Evolutionary conservation across 345 rosid genomes (phyloP).

Genomic region (Brassica nigra): DNA sequence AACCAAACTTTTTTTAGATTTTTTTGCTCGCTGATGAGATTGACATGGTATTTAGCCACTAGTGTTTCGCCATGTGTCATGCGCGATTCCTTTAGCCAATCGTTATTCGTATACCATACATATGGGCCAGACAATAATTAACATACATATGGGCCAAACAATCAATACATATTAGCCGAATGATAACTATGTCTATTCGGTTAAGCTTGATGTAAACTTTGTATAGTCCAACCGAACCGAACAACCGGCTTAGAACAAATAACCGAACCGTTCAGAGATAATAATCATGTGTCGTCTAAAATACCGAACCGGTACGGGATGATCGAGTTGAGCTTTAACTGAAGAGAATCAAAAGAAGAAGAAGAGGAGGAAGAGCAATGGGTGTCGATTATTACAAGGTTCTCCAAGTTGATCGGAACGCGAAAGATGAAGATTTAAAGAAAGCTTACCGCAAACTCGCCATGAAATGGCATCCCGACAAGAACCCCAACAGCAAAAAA

Average conservation of each 20-base stretch:
- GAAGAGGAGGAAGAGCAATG: conserved; percentile 41
- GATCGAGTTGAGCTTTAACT: conserved; percentile 8
- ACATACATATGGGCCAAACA: background rate
- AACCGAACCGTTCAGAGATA: background rate
- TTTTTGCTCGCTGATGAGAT: conserved; percentile 9
- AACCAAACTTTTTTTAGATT: background rate
- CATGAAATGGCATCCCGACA: conserved; percentile 94
- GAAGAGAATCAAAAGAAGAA: conserved; percentile 22
- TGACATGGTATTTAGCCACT: background rate
- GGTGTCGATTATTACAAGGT: conserved; percentile 80
- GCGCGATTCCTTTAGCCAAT: conserved; percentile 6
- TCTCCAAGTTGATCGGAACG: conserved; percentile 70
- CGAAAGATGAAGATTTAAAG: conserved; percentile 83
- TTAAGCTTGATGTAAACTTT: background rate
- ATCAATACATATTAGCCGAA: too few species aligned
- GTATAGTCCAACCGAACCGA: background rate
- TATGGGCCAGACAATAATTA: background rate
- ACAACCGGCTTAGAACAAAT: conserved; percentile 1
- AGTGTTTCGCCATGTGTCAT: background rate
- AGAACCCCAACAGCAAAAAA: conserved; percentile 81
- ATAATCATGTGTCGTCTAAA: background rate
- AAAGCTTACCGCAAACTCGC: conserved; percentile 89
- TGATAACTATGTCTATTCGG: background rate
- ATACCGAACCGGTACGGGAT: background rate
- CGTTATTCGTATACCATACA: background rate